Percentiles rank a stretch among this genome's conserved stretches.
Evolutionary conservation across 352 stramenopile species (phyloP).

Genomic region (Blastocystis hominis): DNA sequence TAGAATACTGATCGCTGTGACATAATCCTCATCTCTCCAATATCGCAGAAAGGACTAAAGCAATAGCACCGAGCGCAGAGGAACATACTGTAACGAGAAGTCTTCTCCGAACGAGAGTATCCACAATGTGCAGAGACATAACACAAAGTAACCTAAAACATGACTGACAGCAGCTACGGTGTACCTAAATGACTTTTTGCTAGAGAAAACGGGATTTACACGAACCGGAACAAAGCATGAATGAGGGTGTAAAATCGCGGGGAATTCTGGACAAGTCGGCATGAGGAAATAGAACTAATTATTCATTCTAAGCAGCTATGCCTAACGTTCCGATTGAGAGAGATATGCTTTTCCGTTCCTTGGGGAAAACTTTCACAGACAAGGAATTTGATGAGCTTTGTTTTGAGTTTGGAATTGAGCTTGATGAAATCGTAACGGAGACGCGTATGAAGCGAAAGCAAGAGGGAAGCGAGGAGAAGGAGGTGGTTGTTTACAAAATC

Average conservation of each 20-base stretch:
- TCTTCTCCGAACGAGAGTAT: neutral
- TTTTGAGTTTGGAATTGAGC: slow-evolving; percentile 99
- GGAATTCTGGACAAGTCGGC: no score
- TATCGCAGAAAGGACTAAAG: slow-evolving; percentile 12
- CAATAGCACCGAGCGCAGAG: neutral
- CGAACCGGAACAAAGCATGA: no score
- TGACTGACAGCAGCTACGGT: neutral
- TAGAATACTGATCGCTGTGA: neutral
- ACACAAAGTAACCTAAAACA: neutral
- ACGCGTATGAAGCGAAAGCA: slow-evolving; percentile 64
- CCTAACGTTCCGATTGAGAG: slow-evolving; percentile 90
- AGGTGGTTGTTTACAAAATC: slow-evolving; percentile 97
- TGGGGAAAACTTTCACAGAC: slow-evolving; percentile 89
- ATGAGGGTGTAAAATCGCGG: no score
- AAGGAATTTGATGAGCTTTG: slow-evolving; percentile 98
- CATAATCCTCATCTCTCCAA: neutral
- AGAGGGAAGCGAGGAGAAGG: slow-evolving; percentile 59
- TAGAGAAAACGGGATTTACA: neutral
- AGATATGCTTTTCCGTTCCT: slow-evolving; percentile 87
- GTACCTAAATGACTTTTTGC: neutral
- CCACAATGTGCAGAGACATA: neutral
- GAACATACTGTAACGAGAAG: neutral
- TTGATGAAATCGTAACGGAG: slow-evolving; percentile 83
- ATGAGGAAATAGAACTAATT: neutral
- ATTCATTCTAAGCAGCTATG: slow-evolving; percentile 70